phyloP scores from a whole-genome alignment of 2,329 filamentous ascomycete species.

The Alternaria gaisen region DNA sequence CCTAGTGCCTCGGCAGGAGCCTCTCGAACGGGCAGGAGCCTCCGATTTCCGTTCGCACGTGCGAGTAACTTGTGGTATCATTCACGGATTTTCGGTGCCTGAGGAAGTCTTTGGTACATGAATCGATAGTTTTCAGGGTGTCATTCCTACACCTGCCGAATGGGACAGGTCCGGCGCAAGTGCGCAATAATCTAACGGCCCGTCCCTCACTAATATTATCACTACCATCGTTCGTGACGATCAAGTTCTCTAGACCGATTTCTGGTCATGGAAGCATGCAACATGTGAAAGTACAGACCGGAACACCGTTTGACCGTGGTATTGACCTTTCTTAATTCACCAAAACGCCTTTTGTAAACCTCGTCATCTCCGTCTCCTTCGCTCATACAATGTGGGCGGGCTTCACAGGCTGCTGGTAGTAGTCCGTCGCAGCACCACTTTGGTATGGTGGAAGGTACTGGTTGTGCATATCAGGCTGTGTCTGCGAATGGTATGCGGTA shows the following conservation, averaged over 20 bases:
- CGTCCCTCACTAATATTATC: constrained; percentile 3
- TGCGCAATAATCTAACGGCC: constrained; percentile 4
- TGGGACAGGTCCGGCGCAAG: neutral
- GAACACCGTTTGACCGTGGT: neutral
- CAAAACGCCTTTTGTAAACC: constrained; percentile 5
- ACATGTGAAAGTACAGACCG: neutral
- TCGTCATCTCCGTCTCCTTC: neutral
- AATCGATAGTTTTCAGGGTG: neutral
- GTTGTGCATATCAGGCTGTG: constrained; percentile 23
- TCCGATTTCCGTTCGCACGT: constrained; percentile 29
- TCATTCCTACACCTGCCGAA: constrained; percentile 10
- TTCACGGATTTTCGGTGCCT: constrained; percentile 18
- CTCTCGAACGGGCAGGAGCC: constrained; percentile 26
- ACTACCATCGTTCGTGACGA: neutral
- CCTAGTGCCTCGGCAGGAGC: constrained; percentile 31
- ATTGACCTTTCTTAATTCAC: neutral
- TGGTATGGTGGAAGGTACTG: constrained; percentile 34
- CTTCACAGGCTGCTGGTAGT: constrained; percentile 39
- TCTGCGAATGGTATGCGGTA: constrained; percentile 39
- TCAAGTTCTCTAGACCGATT: neutral
- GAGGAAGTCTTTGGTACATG: neutral
- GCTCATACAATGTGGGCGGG: constrained; percentile 39
- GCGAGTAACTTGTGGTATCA: constrained; percentile 16
- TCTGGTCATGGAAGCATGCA: neutral
- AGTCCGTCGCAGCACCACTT: constrained; percentile 28